phyloP scores from a whole-genome alignment of 2,329 filamentous ascomycete species.

The Trichoderma breve region DNA sequence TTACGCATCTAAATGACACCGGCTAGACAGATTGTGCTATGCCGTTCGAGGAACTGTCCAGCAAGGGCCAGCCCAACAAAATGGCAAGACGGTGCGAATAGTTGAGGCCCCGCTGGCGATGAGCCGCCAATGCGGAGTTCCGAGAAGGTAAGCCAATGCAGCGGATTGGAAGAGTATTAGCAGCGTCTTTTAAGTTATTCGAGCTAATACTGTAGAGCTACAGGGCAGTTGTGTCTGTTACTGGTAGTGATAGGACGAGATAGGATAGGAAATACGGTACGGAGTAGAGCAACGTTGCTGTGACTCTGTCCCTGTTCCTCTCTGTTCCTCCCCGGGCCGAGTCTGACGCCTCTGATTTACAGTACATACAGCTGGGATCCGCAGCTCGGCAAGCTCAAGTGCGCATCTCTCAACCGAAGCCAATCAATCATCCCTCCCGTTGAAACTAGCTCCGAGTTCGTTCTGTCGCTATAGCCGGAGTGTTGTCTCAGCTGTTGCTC shows the following conservation, averaged over 20 bases:
- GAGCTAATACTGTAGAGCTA: neutral
- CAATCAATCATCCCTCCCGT: neutral
- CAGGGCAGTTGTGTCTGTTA: neutral
- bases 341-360: neutral
- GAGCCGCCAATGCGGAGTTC: slow-evolving; percentile 15
- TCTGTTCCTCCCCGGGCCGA: neutral
- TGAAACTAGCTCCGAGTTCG: neutral
- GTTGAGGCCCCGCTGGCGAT: neutral
- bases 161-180: neutral
- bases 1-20: slow-evolving; percentile 17
- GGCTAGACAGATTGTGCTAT: neutral
- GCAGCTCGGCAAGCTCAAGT: neutral
- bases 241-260: neutral
- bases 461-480: neutral
- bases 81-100: neutral
- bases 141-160: slow-evolving; percentile 4
- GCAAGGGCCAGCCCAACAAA: slow-evolving; percentile 7
- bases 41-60: neutral
- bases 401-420: neutral
- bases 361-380: neutral
- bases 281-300: neutral
- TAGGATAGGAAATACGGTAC: neutral
- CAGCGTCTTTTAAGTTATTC: neutral
- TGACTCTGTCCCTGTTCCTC: neutral
- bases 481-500: neutral